Evolutionary conservation across 164 flowering plant genomes (phyloP).

Genomic region (Dillenia turbinata): DNA sequence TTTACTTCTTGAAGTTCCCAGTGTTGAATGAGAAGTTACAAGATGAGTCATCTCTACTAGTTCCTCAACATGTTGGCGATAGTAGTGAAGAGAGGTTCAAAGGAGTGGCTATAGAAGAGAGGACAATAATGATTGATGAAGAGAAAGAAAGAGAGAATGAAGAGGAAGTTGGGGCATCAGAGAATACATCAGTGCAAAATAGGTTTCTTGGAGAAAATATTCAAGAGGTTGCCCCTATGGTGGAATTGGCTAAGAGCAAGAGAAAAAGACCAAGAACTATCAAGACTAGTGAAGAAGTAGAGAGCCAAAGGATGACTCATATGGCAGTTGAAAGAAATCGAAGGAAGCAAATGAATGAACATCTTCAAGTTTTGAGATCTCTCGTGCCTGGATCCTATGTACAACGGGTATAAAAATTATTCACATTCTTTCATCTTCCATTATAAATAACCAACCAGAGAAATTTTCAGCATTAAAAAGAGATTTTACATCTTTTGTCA

Average conservation of each 20-base stretch:
- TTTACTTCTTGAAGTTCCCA: slow-evolving; percentile 82
- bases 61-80: slow-evolving; percentile 8
- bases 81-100: slow-evolving; percentile 18
- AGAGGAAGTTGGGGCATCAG: slow-evolving; percentile 24
- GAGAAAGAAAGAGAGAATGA: slow-evolving; percentile 29
- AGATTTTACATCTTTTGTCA: no score
- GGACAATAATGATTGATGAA: slow-evolving; percentile 8
- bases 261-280: slow-evolving; percentile 67
- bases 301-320: slow-evolving; percentile 98
- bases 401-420: slow-evolving; percentile 61
- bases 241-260: slow-evolving; percentile 35
- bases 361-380: slow-evolving; percentile 78
- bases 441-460: no score
- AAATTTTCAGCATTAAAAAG: no score
- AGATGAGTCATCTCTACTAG: slow-evolving; percentile 21
- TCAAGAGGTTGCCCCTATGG: slow-evolving; percentile 15
- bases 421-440: no score
- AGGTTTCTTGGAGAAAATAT: slow-evolving; percentile 35
- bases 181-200: slow-evolving; percentile 37
- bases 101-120: slow-evolving; percentile 3
- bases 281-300: slow-evolving; percentile 89
- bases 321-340: slow-evolving; percentile 94
- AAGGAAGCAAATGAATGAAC: slow-evolving; percentile 96
- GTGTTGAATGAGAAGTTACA: slow-evolving; percentile 63
- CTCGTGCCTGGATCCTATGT: slow-evolving; percentile 97